A percentile compares a stretch with the other conserved stretches of the same genome.
These are phyloP conservation scores for Acmispon strigosus DNA, from an alignment of 306 rosid genomes.

Conservation along the genomic window DNA sequence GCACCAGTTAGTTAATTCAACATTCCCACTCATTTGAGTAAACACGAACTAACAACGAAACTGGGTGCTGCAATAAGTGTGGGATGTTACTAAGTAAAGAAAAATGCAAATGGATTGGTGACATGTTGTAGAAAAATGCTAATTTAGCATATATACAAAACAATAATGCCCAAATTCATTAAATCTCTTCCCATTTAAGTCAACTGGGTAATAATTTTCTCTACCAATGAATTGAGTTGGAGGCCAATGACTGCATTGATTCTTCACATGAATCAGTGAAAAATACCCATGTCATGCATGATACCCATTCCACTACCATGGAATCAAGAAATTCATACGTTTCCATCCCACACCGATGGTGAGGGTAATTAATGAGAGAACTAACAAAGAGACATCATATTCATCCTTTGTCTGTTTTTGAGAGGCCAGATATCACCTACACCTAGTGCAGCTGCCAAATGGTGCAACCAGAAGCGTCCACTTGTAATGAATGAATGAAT, in stretches of 20 bases:
- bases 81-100: neutral
- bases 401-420: slow-evolving; percentile 36
- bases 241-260: slow-evolving; percentile 8
- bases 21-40: neutral
- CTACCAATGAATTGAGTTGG: neutral
- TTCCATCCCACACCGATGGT: slow-evolving; percentile 29
- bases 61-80: neutral
- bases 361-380: neutral
- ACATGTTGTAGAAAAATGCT: slow-evolving; percentile 15
- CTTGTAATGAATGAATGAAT: slow-evolving; percentile 2
- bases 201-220: slow-evolving; percentile 19
- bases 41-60: neutral
- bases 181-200: slow-evolving; percentile 22
- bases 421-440: slow-evolving; percentile 7
- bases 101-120: neutral
- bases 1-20: neutral
- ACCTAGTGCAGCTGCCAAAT: slow-evolving; percentile 29
- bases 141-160: neutral
- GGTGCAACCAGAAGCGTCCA: slow-evolving; percentile 21
- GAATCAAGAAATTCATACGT: slow-evolving; percentile 23
- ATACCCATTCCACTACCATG: slow-evolving; percentile 18
- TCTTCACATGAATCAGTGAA: neutral
- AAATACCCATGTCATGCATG: neutral
- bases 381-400: neutral
- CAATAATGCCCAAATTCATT: slow-evolving; percentile 29